phyloP scores from a whole-genome alignment of 2,329 filamentous ascomycete species.

The Diaporthe citriasiana region DNA sequence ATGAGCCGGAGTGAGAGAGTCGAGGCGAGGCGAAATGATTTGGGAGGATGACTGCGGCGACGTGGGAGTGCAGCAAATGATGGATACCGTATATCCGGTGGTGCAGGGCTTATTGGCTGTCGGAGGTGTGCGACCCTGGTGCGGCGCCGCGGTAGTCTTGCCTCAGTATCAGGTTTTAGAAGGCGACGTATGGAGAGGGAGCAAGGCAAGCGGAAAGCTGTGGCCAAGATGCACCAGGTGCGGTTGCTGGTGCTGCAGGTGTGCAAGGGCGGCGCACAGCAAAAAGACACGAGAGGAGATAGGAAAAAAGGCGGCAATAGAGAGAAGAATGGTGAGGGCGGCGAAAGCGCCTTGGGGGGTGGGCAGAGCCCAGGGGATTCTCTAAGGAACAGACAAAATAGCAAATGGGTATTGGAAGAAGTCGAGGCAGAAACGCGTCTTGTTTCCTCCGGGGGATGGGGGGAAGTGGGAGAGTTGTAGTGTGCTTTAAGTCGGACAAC shows the following conservation, averaged over 20 bases:
- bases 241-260: slow-evolving; percentile 1
- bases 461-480: slow-evolving; percentile 37
- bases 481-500: slow-evolving; percentile 39
- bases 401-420: slow-evolving; percentile 30
- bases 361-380: slow-evolving; percentile 42
- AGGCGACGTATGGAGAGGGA: slow-evolving; percentile 45
- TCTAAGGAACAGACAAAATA: slow-evolving; percentile 41
- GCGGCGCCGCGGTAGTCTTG: slow-evolving; percentile 15
- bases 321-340: slow-evolving; percentile 37
- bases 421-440: slow-evolving; percentile 5
- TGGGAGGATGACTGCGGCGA: neutral
- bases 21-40: slow-evolving; percentile 13
- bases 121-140: slow-evolving; percentile 32
- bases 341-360: slow-evolving; percentile 39
- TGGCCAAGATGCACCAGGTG: slow-evolving; percentile 11
- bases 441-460: slow-evolving; percentile 1
- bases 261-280: slow-evolving; percentile 22
- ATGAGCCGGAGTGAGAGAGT: neutral
- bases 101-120: slow-evolving; percentile 33
- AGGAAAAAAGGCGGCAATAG: neutral
- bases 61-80: slow-evolving; percentile 2
- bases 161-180: slow-evolving; percentile 24
- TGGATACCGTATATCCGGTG: neutral
- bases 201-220: neutral
- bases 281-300: neutral